A percentile compares a stretch with the other conserved stretches of the same genome.
phyloP scores from a whole-genome alignment of 306 rosid genomes.

The Ormosia semicastrata region DNA sequence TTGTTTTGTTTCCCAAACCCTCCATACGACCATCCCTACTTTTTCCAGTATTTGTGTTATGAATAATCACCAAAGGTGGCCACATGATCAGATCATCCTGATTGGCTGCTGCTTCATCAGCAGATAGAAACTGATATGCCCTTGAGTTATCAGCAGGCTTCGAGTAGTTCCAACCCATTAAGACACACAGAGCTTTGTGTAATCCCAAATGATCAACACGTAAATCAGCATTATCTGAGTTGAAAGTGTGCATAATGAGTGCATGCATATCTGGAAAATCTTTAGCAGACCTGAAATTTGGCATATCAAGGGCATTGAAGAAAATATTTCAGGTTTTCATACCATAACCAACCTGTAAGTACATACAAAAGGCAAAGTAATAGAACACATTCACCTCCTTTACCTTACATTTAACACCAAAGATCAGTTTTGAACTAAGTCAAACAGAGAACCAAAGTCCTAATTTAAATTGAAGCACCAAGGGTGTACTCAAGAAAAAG shows the following conservation, averaged over 20 bases:
- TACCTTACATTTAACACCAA: not conserved
- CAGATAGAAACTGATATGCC: conserved; percentile 78
- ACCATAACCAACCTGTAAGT: conserved; percentile 40
- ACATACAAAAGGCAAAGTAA: conserved; percentile 40
- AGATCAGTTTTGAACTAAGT: not conserved
- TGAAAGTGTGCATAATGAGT: conserved; percentile 90
- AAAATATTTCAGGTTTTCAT: conserved; percentile 55
- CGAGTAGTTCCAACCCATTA: conserved; percentile 94
- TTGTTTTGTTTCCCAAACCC: conserved; percentile 98
- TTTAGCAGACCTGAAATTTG: conserved; percentile 91
- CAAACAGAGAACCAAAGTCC: conserved; percentile 18
- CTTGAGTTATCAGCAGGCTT: conserved; percentile 88
- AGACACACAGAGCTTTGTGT: conserved; percentile 91
- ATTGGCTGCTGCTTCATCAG: conserved; percentile 91
- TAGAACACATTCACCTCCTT: conserved; percentile 34
- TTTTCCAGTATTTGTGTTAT: conserved; percentile 88
- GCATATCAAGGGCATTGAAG: conserved; percentile 66
- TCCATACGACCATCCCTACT: conserved; percentile 94
- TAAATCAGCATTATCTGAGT: conserved; percentile 69
- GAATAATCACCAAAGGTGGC: conserved; percentile 98
- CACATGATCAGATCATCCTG: conserved; percentile 94
- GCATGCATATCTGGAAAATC: conserved; percentile 91
- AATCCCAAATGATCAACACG: conserved; percentile 92
- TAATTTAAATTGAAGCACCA: not conserved
- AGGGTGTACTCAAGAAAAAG: not conserved